Conservation (phyloP, 441 rosid genomes). For the Adansonia gregorii region DNA sequence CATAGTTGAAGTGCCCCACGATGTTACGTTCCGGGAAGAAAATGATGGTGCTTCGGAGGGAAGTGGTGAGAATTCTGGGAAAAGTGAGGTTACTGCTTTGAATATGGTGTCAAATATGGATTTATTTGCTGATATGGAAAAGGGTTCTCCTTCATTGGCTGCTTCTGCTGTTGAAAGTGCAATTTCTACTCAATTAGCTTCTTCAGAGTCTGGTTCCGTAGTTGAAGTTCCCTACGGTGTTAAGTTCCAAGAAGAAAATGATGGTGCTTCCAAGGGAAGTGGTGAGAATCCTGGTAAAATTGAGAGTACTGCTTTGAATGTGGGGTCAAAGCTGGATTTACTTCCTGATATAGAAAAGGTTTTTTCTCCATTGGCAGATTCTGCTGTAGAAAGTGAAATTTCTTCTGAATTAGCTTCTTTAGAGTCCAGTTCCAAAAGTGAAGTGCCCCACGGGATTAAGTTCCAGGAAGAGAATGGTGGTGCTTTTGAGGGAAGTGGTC, state of each 20-base stretch:
- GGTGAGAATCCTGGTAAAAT: conserved; percentile 26
- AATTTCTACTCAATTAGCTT: conserved; percentile 21
- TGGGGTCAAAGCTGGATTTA: conserved; percentile 12
- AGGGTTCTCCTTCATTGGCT: conserved; percentile 16
- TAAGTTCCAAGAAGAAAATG: conserved; percentile 9
- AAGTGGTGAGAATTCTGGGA: conserved; percentile 29
- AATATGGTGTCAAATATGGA: conserved; percentile 15
- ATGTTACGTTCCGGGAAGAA: neutral
- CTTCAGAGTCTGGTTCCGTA: conserved; percentile 13
- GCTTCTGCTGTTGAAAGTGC: conserved; percentile 25
- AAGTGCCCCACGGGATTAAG: conserved; percentile 6
- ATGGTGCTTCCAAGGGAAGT: conserved; percentile 8
- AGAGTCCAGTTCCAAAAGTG: conserved; percentile 5
- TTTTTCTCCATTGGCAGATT: neutral
- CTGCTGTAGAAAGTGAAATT: conserved; percentile 26
- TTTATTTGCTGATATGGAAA: conserved; percentile 24
- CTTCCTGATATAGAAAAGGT: conserved; percentile 28
- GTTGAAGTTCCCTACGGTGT: conserved; percentile 13
- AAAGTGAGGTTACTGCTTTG: conserved; percentile 13
- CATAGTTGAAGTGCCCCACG: conserved; percentile 17
- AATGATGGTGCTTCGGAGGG: conserved; percentile 20
- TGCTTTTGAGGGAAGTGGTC: conserved; percentile 20
- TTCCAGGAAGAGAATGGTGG: neutral
- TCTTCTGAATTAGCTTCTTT: conserved; percentile 22
- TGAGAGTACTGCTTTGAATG: neutral